Conservation (phyloP, 371 early-diverging fungal genomes). For the Rhizopus arrhizus region DNA sequence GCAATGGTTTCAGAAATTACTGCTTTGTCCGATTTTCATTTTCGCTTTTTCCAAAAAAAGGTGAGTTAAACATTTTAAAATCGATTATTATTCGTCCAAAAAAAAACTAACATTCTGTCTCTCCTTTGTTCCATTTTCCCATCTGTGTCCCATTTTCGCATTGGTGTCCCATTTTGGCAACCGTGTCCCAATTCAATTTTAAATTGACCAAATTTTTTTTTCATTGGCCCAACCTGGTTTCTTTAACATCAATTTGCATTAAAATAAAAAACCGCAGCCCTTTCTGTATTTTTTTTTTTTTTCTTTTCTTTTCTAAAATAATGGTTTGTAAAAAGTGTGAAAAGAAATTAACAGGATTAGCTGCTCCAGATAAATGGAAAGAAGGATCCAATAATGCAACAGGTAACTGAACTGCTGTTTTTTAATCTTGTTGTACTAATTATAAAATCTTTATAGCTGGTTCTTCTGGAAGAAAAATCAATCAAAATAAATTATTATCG, state of each 20-base stretch:
- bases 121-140: too few species aligned
- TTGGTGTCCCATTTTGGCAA: too few species aligned
- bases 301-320: background rate
- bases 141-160: too few species aligned
- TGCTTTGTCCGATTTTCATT: too few species aligned
- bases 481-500: slow-evolving; percentile 72
- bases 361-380: slow-evolving; percentile 72
- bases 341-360: slow-evolving; percentile 67
- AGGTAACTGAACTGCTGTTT: slow-evolving; percentile 28
- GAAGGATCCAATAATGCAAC: slow-evolving; percentile 64
- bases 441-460: slow-evolving; percentile 30
- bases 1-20: too few species aligned
- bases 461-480: slow-evolving; percentile 59
- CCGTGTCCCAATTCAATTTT: too few species aligned
- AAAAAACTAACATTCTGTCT: too few species aligned
- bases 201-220: background rate
- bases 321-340: slow-evolving; percentile 74
- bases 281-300: background rate
- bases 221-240: background rate
- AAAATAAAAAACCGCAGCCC: background rate
- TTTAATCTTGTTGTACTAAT: background rate
- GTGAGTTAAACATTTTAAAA: too few species aligned
- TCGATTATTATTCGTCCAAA: too few species aligned
- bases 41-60: too few species aligned
- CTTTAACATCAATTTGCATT: background rate